phyloP scores from a whole-genome alignment of 495 filamentous ascomycete species.

The Tuber microsphaerosporum region DNA sequence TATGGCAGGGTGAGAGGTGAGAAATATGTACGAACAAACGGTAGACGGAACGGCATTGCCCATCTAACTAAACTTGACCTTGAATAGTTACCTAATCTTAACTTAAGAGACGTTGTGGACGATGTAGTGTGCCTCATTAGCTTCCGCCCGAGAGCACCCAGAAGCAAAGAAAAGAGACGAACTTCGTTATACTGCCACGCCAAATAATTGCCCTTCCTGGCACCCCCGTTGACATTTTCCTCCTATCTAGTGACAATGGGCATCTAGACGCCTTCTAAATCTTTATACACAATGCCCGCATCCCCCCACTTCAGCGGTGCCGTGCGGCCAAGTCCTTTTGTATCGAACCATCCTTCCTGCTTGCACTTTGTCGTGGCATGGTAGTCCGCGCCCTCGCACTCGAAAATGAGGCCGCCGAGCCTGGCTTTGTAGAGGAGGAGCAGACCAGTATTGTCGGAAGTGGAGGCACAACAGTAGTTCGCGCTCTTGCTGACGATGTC shows the following conservation, averaged over 20 bases:
- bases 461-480: conserved; percentile 57
- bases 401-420: conserved; percentile 62
- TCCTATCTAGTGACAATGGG: conserved; percentile 25
- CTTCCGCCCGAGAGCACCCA: background rate
- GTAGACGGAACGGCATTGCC: background rate
- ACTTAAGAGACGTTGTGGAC: conserved; percentile 73
- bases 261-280: conserved; percentile 60
- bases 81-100: conserved; percentile 67
- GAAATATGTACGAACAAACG: background rate
- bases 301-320: conserved; percentile 69
- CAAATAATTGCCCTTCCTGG: conserved; percentile 25
- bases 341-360: conserved; percentile 54
- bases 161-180: background rate
- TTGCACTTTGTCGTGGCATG: conserved; percentile 58
- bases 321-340: conserved; percentile 56
- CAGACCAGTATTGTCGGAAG: conserved; percentile 49
- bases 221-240: conserved; percentile 28
- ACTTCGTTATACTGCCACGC: conserved; percentile 54
- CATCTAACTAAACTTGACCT: conserved; percentile 48
- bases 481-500: conserved; percentile 73
- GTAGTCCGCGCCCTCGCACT: conserved; percentile 50
- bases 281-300: conserved; percentile 55
- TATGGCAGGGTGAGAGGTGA: background rate
- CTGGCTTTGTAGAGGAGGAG: conserved; percentile 72
- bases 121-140: conserved; percentile 53